Base-by-base conservation (phyloP, 306 rosid species). In the Lotus japonicus region DNA sequence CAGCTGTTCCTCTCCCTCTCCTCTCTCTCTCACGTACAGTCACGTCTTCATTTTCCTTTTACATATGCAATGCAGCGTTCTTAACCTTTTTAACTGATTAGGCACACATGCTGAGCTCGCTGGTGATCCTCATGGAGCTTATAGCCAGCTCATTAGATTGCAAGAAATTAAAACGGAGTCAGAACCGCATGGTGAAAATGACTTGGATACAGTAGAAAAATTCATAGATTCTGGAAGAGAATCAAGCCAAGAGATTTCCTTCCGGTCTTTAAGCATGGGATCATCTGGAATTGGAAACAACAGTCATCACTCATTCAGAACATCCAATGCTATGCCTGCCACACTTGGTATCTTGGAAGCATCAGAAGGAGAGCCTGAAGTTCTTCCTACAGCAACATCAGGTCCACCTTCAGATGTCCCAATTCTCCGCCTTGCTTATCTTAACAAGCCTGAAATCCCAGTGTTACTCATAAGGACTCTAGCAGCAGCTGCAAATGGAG, bases 401-500 rank as follows among this genome's bases (percentile, higher is more conserved):
- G 39, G 56, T 64, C 49, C 3, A 21, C 80, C 83, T 11, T 77
- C 55, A 61, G 41, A 83, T 53, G 83, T 84, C 42, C 70, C 92
- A 10, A 69, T 84, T 49, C 16, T 55, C 17, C 80, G 85, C 55
- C 86, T 91, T 41, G 90, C 92, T 7, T 71, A 56, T 73, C 89
- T 91, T 56, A 91, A 91, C 81, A 91, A 88, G 75, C 90, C 92
- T 9, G 97, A 91, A 80, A 76, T 86, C 78, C 90, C 84, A 48
- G 68, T 74, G 10, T 73, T 91, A 54, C 61, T 86, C 11, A 42
- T 83, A 28, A 95, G 92, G 14, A 60, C 81, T 19, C 14, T 86
- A 44, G 91, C 86, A 55, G 95, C 97, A 19, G 73, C 69, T 11
- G 58, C 51, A 74, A 77, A 55, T 67, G 97, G 95, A 4, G 17